These are phyloP conservation scores for Meyerozyma athensensis DNA, from an alignment of 1,139 yeast genomes.

Conservation along the genomic window DNA sequence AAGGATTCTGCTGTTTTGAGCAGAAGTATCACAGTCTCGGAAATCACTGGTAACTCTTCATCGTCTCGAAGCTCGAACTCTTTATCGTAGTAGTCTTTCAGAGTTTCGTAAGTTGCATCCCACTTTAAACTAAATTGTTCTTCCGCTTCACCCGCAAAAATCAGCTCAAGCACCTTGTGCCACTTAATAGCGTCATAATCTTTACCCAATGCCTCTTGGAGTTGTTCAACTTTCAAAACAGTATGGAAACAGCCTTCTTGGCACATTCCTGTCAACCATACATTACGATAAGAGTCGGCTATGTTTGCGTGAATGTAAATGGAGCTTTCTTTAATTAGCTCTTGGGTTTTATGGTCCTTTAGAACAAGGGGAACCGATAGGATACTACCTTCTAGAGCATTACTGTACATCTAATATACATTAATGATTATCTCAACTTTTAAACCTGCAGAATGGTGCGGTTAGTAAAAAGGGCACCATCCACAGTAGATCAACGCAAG, in stretches of 20 bases:
- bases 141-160: neutral
- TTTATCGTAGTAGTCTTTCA: constrained; percentile 3
- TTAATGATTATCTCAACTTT: constrained; percentile 1
- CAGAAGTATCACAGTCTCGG: neutral
- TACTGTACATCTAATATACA: neutral
- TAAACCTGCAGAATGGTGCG: neutral
- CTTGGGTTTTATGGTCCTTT: constrained; percentile 15
- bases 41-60: neutral
- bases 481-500: constrained; percentile 78
- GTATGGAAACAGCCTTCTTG: constrained; percentile 17
- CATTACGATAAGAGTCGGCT: constrained; percentile 5
- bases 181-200: neutral
- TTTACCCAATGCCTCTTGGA: neutral
- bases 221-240: neutral
- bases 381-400: constrained; percentile 11
- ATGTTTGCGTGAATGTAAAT: constrained; percentile 12
- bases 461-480: constrained; percentile 60
- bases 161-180: neutral
- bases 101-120: neutral
- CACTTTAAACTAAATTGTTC: no score
- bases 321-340: constrained; percentile 14
- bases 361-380: constrained; percentile 19
- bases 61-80: constrained; percentile 1
- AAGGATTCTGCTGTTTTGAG: neutral
- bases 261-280: constrained; percentile 16